Evolutionary conservation across 1,284 basidiomycete genomes (phyloP), one percentile per base, ranked within the genome.

Genomic region (Mrakiaceae sp.): DNA sequence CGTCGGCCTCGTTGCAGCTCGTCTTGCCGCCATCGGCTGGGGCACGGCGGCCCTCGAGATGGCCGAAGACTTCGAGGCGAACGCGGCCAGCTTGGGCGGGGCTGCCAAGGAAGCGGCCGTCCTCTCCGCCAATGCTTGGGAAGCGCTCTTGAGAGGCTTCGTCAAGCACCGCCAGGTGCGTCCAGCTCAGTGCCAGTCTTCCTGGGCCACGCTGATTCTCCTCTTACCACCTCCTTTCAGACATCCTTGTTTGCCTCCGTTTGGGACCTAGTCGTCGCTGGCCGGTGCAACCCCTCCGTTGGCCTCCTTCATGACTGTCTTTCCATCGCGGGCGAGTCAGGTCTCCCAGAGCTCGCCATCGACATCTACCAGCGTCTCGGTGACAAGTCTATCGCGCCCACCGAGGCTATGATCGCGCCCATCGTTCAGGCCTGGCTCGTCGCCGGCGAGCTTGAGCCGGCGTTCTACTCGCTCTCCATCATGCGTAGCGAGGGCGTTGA

Each of bases 341-440:
- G 85, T 12, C 77, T 83, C 39, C 79, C 85, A 1, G 80, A 82
- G 55, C 79, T 90, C 4, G 86, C 83, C 40, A 76, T 80, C 10
- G 82, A 84, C 51, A 84, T 80, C 44, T 75, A 88, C 54, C 79
- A 78, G 1, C 75, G 80, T 3, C 75, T 89, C 52, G 78, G 80
- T 56, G 66, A 67, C 7, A 72, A 79, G 7, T 77, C 79, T 9
- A 74, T 83, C 12, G 70, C 78, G 53, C 79, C 81, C 72, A 74
- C 81, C 71, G 87, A 90, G 70, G 74, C 85, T 70, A 87, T 90
- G 71, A 82, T 87, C 69, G 81, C 85, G 0, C 81, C 87, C 3
- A 74, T 88, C 42, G 75, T 90, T 44, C 83, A 87, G 70, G 82
- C 86, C 0, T 82, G 84, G 70, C 81, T 80, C 71, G 78, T 74